Base-by-base conservation (phyloP, 2,329 filamentous ascomycete genomes). In the Colletotrichum neosansevieriae region DNA sequence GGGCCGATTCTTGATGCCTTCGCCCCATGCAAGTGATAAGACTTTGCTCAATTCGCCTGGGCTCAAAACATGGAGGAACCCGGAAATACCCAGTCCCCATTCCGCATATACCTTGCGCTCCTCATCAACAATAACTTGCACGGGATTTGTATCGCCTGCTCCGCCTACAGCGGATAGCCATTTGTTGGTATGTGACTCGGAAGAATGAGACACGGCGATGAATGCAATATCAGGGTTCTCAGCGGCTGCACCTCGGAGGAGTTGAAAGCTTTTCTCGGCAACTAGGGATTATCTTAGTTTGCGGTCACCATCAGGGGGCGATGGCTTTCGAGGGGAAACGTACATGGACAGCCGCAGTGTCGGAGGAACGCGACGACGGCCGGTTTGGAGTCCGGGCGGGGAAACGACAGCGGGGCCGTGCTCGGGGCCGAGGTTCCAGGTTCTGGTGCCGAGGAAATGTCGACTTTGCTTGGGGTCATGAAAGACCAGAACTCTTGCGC, bases 301-400 rank as follows among this genome's bases (percentile, higher is more conserved):
- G 40, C 6, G 1, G 21, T 5, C 3, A 12, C n/a, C 15, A 12
- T 3, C 4, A 36, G 7, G 13, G 21, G 12, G 42, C 4, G n/a
- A 32, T n/a, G 40, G 34, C 34, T 24, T 24, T 5, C 9, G 34
- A 38, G 12, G 34, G 34, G 34, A 11, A 10, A 78, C 85, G 75
- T 84, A 91, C 91, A 92, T 11, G 91, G 91, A 79, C 91, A 92
- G 38, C 91, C 91, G 75, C 91, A 93, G 76, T 93, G 91, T 38
- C 91, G 84, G 6, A 94, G 82, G 74, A 94, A 94, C 15, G 88
- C 84, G 19, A 94, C 79, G 1, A 94, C 75, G 0, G 85, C 87
- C 0, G 88, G 88, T 72, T 86, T 88, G 24, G 80, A 79, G 47
- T 82, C 77, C 1, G 86, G 84, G n/a, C 91, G 77, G 7, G 75